phyloP scores from a whole-genome alignment of 2,329 filamentous ascomycete species.

The Incumbomyces delicatus region DNA sequence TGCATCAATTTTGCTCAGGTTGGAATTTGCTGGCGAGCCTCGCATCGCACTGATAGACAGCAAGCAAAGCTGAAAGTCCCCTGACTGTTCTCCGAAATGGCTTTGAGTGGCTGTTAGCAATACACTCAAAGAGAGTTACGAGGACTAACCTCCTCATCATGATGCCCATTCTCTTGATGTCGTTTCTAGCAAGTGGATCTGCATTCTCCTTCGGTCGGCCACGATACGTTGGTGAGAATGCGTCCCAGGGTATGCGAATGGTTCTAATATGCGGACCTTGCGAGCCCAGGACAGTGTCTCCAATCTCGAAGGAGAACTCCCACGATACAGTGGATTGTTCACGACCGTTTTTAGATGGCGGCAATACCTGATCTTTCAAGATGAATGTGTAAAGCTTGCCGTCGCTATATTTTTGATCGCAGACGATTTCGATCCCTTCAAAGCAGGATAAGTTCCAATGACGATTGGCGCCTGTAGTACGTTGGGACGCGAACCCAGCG shows the following conservation, averaged over 20 bases:
- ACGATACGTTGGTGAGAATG: conserved; percentile 63
- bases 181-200: conserved; percentile 46
- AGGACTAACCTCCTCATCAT: conserved; percentile 65
- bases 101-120: conserved; percentile 33
- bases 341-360: conserved; percentile 51
- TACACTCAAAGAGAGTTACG: background rate
- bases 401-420: conserved; percentile 42
- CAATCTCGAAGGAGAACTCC: conserved; percentile 56
- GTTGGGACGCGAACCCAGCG: conserved; percentile 73
- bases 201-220: conserved; percentile 54
- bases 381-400: conserved; percentile 63
- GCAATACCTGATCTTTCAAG: conserved; percentile 59
- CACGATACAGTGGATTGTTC: conserved; percentile 64
- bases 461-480: conserved; percentile 48
- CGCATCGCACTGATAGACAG: background rate
- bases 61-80: conserved; percentile 49
- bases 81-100: conserved; percentile 66
- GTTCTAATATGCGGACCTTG: conserved; percentile 15
- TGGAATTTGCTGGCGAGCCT: too few species aligned
- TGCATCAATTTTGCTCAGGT: too few species aligned
- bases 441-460: conserved; percentile 56
- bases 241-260: conserved; percentile 53
- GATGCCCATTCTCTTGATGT: conserved; percentile 58
- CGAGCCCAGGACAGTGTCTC: background rate
- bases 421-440: conserved; percentile 49